A percentile compares a stretch with the other conserved stretches of the same genome.
Evolutionary conservation across 768 basidiomycete genomes (phyloP).

Genomic region (Amanita rimosa): DNA sequence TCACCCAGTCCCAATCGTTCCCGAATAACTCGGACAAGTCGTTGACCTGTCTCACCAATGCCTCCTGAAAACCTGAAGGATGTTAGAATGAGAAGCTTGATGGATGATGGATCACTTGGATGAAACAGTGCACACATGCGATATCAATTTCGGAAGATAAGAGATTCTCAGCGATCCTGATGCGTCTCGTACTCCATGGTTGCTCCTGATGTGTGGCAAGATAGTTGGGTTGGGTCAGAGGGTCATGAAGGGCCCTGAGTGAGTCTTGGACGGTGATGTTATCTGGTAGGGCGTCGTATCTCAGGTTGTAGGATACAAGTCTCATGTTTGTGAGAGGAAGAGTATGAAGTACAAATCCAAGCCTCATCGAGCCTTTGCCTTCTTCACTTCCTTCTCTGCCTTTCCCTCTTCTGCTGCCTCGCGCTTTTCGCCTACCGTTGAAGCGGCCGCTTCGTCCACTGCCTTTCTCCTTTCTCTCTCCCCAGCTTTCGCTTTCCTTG

Average conservation of each 20-base stretch:
- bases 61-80: constrained; percentile 39
- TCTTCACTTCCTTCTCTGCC: constrained; percentile 15
- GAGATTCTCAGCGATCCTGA: constrained; percentile 36
- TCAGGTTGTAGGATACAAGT: constrained; percentile 41
- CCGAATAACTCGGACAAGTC: constrained; percentile 48
- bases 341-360: too few species aligned
- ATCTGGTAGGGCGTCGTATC: constrained; percentile 43
- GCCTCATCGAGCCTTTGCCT: constrained; percentile 1
- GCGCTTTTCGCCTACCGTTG: constrained; percentile 13
- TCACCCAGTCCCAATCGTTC: constrained; percentile 39
- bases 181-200: constrained; percentile 42
- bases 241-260: constrained; percentile 29
- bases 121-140: constrained; percentile 20
- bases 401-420: constrained; percentile 4
- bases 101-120: background rate
- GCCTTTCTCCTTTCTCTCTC: background rate
- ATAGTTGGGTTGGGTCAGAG: constrained; percentile 23
- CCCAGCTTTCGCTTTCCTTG: background rate
- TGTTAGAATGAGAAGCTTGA: background rate
- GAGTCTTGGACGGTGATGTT: constrained; percentile 36
- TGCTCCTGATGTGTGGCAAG: constrained; percentile 26
- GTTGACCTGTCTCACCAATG: constrained; percentile 40
- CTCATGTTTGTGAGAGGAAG: constrained; percentile 9
- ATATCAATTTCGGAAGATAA: constrained; percentile 26
- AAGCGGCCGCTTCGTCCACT: constrained; percentile 7